Conservation (phyloP, 2,329 filamentous ascomycete genomes). For the Ramularia collo-cygni region DNA sequence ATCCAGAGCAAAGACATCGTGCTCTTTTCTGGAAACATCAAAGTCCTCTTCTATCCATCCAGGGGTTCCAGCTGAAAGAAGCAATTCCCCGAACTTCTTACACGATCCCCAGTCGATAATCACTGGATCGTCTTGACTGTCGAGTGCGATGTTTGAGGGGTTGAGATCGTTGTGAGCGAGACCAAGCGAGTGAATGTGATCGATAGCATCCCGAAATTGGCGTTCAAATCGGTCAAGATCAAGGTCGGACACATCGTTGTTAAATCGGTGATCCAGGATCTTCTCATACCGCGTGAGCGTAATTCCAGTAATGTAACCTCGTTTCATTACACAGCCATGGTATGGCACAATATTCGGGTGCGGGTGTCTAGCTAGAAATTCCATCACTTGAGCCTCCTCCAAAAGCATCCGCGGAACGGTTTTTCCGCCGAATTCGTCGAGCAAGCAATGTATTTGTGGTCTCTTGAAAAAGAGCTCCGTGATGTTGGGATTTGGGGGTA, state of each 20-base stretch:
- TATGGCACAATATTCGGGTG: constrained; percentile 22
- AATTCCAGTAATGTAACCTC: constrained; percentile 19
- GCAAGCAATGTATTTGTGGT: constrained; percentile 17
- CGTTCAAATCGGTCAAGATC: constrained; percentile 14
- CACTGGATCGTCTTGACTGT: constrained; percentile 20
- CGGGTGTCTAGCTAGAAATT: constrained; percentile 15
- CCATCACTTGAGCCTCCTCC: constrained; percentile 19
- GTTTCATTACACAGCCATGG: constrained; percentile 20
- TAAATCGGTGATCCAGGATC: constrained; percentile 16
- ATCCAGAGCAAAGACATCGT: constrained; percentile 10
- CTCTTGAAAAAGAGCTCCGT: constrained; percentile 20
- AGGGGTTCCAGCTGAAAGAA: constrained; percentile 22
- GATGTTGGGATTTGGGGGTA: constrained; percentile 2
- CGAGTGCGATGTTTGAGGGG: constrained; percentile 30
- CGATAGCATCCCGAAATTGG: constrained; percentile 20
- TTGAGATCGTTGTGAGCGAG: constrained; percentile 32
- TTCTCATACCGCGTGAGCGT: constrained; percentile 16
- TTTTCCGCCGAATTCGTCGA: constrained; percentile 13
- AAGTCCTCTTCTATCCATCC: constrained; percentile 25
- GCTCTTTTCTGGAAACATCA: constrained; percentile 11
- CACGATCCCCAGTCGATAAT: constrained; percentile 33
- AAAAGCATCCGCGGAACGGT: constrained; percentile 18
- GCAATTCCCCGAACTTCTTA: constrained; percentile 16
- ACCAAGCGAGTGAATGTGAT: constrained; percentile 28
- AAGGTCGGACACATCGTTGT: constrained; percentile 15